These are phyloP conservation scores for Rutidosis leptorrhynchoides DNA, from an alignment of 129 eudicot genomes.

Conservation along the genomic window DNA sequence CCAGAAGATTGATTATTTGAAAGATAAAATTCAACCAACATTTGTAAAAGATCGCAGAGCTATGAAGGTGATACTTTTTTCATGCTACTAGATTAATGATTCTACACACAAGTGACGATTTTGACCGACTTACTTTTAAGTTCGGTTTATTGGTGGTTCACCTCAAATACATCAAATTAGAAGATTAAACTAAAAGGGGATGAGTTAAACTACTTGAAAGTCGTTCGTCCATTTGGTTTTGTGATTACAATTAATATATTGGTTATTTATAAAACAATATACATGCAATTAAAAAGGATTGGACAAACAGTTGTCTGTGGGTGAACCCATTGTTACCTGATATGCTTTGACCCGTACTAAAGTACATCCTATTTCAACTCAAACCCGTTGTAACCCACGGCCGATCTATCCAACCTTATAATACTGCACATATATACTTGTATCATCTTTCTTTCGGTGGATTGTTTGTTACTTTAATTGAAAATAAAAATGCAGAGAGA, in stretches of 20 bases:
- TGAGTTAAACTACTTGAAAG: background rate
- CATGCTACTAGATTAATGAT: background rate
- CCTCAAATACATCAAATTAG: background rate
- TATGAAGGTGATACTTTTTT: constrained; percentile 61
- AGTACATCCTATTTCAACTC: background rate
- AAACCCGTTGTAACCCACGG: background rate
- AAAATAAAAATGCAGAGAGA: constrained; percentile 59
- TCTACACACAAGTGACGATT: background rate
- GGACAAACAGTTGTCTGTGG: background rate
- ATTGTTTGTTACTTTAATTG: constrained; percentile 5
- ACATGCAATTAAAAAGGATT: background rate
- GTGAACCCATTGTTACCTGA: background rate
- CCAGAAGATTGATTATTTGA: constrained; percentile 86
- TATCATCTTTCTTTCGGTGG: constrained; percentile 5
- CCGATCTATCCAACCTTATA: background rate
- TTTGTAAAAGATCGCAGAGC: constrained; percentile 99
- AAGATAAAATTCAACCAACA: constrained; percentile 87
- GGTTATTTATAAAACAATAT: background rate
- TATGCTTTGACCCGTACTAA: background rate
- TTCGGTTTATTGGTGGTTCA: background rate
- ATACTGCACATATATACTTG: background rate
- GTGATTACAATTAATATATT: background rate
- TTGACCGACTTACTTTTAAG: background rate
- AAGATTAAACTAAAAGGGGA: background rate
- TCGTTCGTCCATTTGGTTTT: background rate